Percentiles rank a stretch among this genome's conserved stretches.
Evolutionary conservation across 495 filamentous ascomycete species (phyloP).

Genomic region (Xylaria cubensis): DNA sequence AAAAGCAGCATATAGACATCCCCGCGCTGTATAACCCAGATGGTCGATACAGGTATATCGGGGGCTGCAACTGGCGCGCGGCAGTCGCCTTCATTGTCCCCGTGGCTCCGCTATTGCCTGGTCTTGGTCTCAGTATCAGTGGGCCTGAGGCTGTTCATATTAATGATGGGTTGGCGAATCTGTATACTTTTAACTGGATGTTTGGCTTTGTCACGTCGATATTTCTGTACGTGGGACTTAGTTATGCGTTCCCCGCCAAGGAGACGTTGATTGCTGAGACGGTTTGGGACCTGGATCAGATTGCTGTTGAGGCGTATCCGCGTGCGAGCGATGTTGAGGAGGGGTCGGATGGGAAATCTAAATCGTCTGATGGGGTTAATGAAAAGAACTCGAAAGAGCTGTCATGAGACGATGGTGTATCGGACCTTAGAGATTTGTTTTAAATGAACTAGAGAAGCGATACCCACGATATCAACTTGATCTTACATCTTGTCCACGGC

Average conservation of each 20-base stretch:
- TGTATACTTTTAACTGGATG: slow-evolving; percentile 59
- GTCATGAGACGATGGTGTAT: neutral
- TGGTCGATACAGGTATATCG: slow-evolving; percentile 60
- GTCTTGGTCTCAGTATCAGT: slow-evolving; percentile 46
- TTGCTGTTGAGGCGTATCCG: slow-evolving; percentile 30
- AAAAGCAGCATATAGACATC: slow-evolving; percentile 65
- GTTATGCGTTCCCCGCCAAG: slow-evolving; percentile 40
- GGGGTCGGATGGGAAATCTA: slow-evolving; percentile 6
- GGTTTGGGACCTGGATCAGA: slow-evolving; percentile 41
- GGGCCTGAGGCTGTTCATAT: slow-evolving; percentile 47
- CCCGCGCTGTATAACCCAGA: slow-evolving; percentile 62
- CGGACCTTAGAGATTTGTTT: neutral
- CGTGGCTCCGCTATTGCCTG: slow-evolving; percentile 66
- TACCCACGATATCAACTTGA: neutral
- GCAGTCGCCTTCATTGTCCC: slow-evolving; percentile 66
- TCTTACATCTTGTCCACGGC: neutral
- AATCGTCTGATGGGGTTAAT: neutral
- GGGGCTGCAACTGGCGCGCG: slow-evolving; percentile 71
- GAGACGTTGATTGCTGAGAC: slow-evolving; percentile 42
- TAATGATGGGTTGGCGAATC: slow-evolving; percentile 42
- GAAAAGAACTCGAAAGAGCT: neutral
- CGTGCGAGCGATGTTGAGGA: slow-evolving; percentile 24
- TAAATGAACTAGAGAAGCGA: neutral
- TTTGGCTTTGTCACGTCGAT: slow-evolving; percentile 56
- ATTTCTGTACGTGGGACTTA: slow-evolving; percentile 46